phyloP scores from a whole-genome alignment of 352 stramenopile species.

The Pythium coloratum region DNA sequence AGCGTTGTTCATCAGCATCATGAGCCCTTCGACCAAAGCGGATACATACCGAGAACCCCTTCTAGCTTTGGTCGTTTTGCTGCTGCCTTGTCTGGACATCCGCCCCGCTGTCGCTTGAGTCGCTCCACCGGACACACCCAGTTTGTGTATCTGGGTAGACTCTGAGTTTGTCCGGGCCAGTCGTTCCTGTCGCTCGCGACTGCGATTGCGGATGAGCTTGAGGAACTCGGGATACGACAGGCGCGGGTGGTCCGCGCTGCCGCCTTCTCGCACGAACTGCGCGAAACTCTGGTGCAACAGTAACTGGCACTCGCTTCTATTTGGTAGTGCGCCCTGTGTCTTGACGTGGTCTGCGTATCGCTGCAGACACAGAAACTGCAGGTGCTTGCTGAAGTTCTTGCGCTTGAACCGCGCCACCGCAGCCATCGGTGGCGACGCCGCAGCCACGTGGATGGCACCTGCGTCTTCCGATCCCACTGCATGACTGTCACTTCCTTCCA shows the following conservation, averaged over 20 bases:
- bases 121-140: neutral
- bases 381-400: conserved; percentile 70
- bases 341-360: conserved; percentile 49
- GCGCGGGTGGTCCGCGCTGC: conserved; percentile 43
- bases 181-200: conserved; percentile 53
- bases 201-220: conserved; percentile 69
- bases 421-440: neutral
- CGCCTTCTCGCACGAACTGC: conserved; percentile 56
- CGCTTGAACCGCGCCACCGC: conserved; percentile 42
- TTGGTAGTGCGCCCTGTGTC: conserved; percentile 36
- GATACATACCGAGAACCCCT: neutral
- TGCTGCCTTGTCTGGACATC: neutral
- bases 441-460: neutral
- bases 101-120: neutral
- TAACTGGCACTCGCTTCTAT: conserved; percentile 48
- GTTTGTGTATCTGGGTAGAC: neutral
- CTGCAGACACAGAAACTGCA: conserved; percentile 62
- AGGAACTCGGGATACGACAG: conserved; percentile 60
- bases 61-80: neutral
- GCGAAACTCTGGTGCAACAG: conserved; percentile 54
- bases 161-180: neutral
- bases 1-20: neutral
- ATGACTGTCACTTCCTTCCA: neutral
- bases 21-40: neutral
- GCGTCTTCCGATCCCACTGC: neutral